Base-by-base conservation (phyloP, 768 basidiomycete species). In the Russula brevipes region DNA sequence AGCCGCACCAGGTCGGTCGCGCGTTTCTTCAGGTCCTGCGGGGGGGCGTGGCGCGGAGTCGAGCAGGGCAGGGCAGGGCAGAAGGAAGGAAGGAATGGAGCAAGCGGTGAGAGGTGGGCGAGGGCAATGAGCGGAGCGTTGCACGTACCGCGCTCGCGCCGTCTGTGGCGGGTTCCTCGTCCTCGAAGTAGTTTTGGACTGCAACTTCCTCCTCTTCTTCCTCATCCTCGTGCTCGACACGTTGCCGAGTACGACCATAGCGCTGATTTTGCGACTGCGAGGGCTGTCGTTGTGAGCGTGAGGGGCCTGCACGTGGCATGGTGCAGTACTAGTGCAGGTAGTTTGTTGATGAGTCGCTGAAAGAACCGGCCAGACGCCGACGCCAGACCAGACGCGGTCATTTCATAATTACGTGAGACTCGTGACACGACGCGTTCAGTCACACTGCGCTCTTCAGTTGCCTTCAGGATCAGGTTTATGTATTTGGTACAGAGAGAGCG, bases 1-100 rank as follows among this genome's bases (percentile, higher is more conserved):
- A 92, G 79, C 17, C 93, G 82, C 10, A 89, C 89, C 38, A 96
- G 80, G 55, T 86, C 84, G 54, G 81, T 79, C 0, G 88, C 88
- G 72, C 83, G 85, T 55, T 82, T 80, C n/a, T 78, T 76, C 30
- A 85, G 69, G 19, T 87, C 84, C 91, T 94, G 51, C 31, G 24
- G 24, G 24, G 24, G 24, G 24, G 24, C 24, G 24, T n/a, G 4
- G 5, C 10, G 10, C 19, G 19, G 8, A 24, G 36, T 24, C 6
- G 11, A 24, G 36, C 4, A 10, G 4, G n/a, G 35, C 24, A 19
- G 59, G 24, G 38, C 31, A 9, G 33, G 4, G 9, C 36, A 12
- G 5, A 3, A 11, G 17, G 31, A 24, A 24, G 24, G 24, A 24
- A 24, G 1, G 24, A 24, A 24, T 24, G 24, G 24, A 24, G 24